Evolutionary conservation across 1,139 yeast species (phyloP).

Genomic region (Blastobotrys ciferrii): DNA sequence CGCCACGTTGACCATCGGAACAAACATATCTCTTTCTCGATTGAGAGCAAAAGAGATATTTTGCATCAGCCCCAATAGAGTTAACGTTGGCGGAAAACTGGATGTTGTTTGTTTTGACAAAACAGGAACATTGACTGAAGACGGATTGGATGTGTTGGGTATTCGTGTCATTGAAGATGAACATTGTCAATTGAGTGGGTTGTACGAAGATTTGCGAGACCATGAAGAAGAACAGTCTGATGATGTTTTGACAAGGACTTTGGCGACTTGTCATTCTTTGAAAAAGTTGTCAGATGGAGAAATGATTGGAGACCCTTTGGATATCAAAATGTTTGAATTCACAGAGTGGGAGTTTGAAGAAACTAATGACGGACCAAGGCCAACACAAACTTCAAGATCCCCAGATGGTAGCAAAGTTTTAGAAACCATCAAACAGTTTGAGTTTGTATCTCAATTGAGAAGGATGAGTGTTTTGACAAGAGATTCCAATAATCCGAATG

Average conservation of each 20-base stretch:
- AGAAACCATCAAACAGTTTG: constrained; percentile 69
- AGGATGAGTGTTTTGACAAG: constrained; percentile 83
- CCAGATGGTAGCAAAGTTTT: constrained; percentile 43
- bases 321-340: constrained; percentile 87
- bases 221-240: constrained; percentile 1
- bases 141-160: constrained; percentile 90
- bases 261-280: constrained; percentile 87
- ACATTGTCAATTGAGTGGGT: constrained; percentile 43
- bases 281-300: constrained; percentile 64
- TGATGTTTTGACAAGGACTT: constrained; percentile 39
- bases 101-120: constrained; percentile 92
- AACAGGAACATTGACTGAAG: constrained; percentile 96
- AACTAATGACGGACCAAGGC: constrained; percentile 45
- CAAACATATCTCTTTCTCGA: constrained; percentile 83
- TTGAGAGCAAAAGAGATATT: constrained; percentile 66
- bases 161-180: constrained; percentile 53
- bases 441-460: constrained; percentile 78
- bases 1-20: constrained; percentile 94
- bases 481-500: constrained; percentile 27
- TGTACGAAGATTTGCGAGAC: constrained; percentile 13
- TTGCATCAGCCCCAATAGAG: constrained; percentile 91
- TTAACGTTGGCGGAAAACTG: constrained; percentile 90
- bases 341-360: constrained; percentile 75
- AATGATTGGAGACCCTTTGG: constrained; percentile 89
- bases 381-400: constrained; percentile 38